phyloP scores from a whole-genome alignment of 75 land plant genomes.

The Adiantum capillusveneris region DNA sequence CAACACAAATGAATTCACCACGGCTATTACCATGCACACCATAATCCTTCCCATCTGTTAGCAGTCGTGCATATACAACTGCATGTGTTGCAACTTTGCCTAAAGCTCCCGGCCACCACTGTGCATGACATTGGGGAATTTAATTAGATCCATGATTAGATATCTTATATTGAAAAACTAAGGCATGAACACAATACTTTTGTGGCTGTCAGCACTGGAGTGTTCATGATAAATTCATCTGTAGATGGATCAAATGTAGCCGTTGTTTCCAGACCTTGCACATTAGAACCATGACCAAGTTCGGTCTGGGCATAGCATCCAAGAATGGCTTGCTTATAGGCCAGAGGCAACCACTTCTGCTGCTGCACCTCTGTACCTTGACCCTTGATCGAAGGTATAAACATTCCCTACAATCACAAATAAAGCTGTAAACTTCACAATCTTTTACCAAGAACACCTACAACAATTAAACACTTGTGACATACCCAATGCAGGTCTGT shows the following conservation, averaged over 20 bases:
- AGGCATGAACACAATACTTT: slow-evolving; percentile 33
- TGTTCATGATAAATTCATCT: slow-evolving; percentile 84
- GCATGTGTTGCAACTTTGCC: slow-evolving; percentile 99
- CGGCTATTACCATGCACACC: slow-evolving; percentile 73
- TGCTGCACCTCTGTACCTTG: slow-evolving; percentile 97
- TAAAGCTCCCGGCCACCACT: slow-evolving; percentile 99
- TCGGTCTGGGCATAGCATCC: slow-evolving; percentile 99
- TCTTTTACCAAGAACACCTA: too few species aligned
- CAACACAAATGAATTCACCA: not conserved
- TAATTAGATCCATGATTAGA: not conserved
- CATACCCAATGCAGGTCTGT: slow-evolving; percentile 93
- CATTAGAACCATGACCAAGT: slow-evolving; percentile 99
- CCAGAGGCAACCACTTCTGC: slow-evolving; percentile 82
- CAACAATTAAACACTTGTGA: not conserved
- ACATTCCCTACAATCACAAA: slow-evolving; percentile 67
- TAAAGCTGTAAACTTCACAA: too few species aligned
- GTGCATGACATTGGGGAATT: slow-evolving; percentile 3
- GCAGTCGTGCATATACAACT: slow-evolving; percentile 86
- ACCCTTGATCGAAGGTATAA: slow-evolving; percentile 87
- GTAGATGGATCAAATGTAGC: slow-evolving; percentile 85
- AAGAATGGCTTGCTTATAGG: slow-evolving; percentile 89
- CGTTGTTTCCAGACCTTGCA: slow-evolving; percentile 96
- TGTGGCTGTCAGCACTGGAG: slow-evolving; percentile 88
- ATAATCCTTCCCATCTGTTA: slow-evolving; percentile 73
- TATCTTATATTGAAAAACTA: too few species aligned